Conservation (phyloP, 257 asterid species). For the Phtheirospermum japonicum region DNA sequence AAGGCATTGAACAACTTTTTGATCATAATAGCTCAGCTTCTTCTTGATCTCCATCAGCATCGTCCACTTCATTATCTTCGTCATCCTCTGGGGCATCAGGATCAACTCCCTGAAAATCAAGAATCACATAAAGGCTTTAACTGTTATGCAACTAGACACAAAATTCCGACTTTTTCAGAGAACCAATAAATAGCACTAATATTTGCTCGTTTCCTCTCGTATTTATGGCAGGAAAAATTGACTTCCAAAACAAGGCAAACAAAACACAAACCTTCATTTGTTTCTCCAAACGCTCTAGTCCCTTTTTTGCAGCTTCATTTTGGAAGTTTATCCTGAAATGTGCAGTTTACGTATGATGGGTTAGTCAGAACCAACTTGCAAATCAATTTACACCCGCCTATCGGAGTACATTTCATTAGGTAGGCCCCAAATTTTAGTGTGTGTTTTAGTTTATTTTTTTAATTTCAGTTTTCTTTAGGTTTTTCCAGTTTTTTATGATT, state of each 20-base stretch:
- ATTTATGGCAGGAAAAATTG: slow-evolving; percentile 7
- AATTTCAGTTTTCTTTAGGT: too few species aligned
- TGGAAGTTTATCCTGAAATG: slow-evolving; percentile 77
- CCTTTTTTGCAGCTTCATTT: slow-evolving; percentile 85
- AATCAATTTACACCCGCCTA: not conserved
- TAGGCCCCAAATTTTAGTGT: too few species aligned
- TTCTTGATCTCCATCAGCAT: slow-evolving; percentile 80
- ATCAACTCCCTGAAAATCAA: slow-evolving; percentile 66
- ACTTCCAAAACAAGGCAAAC: slow-evolving; percentile 3
- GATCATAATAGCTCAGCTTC: slow-evolving; percentile 65
- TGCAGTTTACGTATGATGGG: not conserved
- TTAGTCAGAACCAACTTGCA: not conserved
- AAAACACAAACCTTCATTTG: slow-evolving; percentile 81
- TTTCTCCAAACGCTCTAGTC: slow-evolving; percentile 93
- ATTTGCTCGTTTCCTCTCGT: not conserved
- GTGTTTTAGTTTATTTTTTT: too few species aligned
- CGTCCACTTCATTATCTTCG: slow-evolving; percentile 87
- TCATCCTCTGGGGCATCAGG: slow-evolving; percentile 99
- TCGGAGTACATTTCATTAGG: too few species aligned
- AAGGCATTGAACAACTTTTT: not conserved
- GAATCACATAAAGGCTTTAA: not conserved
- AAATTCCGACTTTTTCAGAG: not conserved
- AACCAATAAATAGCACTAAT: not conserved
- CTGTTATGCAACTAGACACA: not conserved
- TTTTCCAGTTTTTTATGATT: too few species aligned